phyloP scores from a whole-genome alignment of 805 yeast genomes.

The Candida chilensis region DNA sequence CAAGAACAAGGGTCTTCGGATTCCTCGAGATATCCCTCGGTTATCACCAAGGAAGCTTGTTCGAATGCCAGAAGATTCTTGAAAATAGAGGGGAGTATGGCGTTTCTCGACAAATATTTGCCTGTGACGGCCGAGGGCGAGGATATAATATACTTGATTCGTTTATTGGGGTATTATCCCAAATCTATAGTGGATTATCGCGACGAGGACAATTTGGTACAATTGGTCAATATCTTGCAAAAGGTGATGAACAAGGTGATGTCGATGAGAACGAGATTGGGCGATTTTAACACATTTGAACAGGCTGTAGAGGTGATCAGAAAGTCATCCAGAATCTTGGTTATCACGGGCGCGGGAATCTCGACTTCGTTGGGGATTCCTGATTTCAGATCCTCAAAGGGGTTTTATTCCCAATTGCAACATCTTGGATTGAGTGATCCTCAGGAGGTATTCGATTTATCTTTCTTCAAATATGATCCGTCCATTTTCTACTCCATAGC shows the following conservation, averaged over 20 bases:
- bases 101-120: conserved; percentile 52
- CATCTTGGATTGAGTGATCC: conserved; percentile 75
- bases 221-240: conserved; percentile 43
- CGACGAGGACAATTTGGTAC: conserved; percentile 34
- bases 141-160: conserved; percentile 47
- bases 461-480: conserved; percentile 69
- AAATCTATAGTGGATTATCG: conserved; percentile 10
- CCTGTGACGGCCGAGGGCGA: conserved; percentile 52
- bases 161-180: conserved; percentile 53
- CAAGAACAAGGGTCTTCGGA: conserved; percentile 2
- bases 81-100: conserved; percentile 48
- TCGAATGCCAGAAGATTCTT: conserved; percentile 41
- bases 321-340: conserved; percentile 54
- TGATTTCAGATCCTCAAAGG: conserved; percentile 84
- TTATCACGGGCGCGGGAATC: conserved; percentile 89
- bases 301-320: conserved; percentile 45
- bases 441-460: conserved; percentile 78
- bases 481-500: conserved; percentile 80
- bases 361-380: conserved; percentile 88
- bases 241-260: conserved; percentile 58
- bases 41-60: conserved; percentile 30
- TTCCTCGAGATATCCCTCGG: conserved; percentile 16
- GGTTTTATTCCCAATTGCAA: conserved; percentile 65
- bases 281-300: conserved; percentile 46
- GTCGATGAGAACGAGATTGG: conserved; percentile 44